Percentiles rank a stretch among this genome's conserved stretches.
Conservation (phyloP, 1,284 basidiomycete species). For the Melanopsichium pennsylvanicum region DNA sequence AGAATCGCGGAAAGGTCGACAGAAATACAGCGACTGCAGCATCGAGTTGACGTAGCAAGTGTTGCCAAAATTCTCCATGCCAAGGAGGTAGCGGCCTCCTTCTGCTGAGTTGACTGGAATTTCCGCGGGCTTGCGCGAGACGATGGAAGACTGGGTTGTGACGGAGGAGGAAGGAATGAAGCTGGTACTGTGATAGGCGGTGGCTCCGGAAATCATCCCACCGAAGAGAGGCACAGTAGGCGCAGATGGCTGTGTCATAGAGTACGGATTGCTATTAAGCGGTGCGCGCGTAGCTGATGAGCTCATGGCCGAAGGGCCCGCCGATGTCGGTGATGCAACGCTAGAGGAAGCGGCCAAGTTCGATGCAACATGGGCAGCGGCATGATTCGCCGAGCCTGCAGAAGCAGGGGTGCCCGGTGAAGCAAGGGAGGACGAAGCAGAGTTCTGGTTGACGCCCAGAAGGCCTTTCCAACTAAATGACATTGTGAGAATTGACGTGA, state of each 20-base stretch:
- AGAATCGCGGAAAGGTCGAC: constrained; percentile 80
- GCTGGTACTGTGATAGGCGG: constrained; percentile 36
- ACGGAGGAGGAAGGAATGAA: constrained; percentile 31
- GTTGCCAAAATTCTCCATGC: constrained; percentile 63
- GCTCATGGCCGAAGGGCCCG: constrained; percentile 14
- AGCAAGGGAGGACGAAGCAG: constrained; percentile 16
- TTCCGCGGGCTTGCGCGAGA: constrained; percentile 25
- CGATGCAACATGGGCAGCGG: not conserved
- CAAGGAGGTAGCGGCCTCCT: constrained; percentile 46
- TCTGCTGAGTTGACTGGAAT: constrained; percentile 36
- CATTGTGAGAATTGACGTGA: constrained; percentile 27
- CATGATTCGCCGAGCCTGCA: constrained; percentile 6
- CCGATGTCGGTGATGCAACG: constrained; percentile 7
- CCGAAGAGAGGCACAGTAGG: constrained; percentile 22
- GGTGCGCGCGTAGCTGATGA: constrained; percentile 12
- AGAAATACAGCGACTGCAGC: constrained; percentile 91
- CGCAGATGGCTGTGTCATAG: constrained; percentile 4
- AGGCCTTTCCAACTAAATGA: constrained; percentile 63
- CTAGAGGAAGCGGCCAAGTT: constrained; percentile 2
- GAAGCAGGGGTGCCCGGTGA: constrained; percentile 7
- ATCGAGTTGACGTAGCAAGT: constrained; percentile 90
- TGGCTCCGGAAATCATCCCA: constrained; percentile 23
- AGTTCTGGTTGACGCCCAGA: constrained; percentile 43
- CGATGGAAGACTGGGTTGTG: constrained; percentile 28
- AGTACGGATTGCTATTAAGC: constrained; percentile 31